Conservation (phyloP, 257 asterid genomes). For the Coffea canephora region DNA sequence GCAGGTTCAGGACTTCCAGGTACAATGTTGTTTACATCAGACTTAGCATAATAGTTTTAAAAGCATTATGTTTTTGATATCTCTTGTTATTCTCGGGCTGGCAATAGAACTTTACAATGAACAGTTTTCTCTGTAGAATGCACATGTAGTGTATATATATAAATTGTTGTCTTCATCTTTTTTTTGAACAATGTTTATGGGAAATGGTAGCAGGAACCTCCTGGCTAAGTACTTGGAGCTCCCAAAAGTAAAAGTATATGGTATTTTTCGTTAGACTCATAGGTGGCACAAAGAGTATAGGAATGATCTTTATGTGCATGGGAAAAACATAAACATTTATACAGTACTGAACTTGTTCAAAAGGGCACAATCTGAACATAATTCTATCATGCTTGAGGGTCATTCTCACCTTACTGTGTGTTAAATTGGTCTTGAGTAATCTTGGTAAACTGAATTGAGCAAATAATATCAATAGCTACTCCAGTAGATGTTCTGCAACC, state of each 20-base stretch:
- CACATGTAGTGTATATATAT: not conserved
- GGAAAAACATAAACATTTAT: not conserved
- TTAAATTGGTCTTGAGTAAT: not conserved
- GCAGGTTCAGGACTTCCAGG: conserved; percentile 79
- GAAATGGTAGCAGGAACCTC: not conserved
- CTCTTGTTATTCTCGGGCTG: not conserved
- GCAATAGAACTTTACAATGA: not conserved
- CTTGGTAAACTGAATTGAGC: not conserved
- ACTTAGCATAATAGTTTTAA: not conserved
- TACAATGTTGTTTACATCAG: conserved; percentile 12
- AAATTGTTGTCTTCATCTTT: not conserved
- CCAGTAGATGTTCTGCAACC: not conserved
- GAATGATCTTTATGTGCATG: no score
- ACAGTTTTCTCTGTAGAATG: not conserved
- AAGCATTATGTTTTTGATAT: not conserved
- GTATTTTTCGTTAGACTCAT: not conserved
- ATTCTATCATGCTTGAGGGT: not conserved
- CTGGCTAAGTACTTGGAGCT: not conserved
- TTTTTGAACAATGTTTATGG: not conserved
- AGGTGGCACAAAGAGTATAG: not conserved
- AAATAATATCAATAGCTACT: not conserved
- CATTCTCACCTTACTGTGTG: not conserved
- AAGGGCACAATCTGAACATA: not conserved
- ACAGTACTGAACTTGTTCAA: not conserved
- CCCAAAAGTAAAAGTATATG: not conserved